Evolutionary conservation across 75 land plant genomes (phyloP).

Genomic region (Cryptomeria japonica): DNA sequence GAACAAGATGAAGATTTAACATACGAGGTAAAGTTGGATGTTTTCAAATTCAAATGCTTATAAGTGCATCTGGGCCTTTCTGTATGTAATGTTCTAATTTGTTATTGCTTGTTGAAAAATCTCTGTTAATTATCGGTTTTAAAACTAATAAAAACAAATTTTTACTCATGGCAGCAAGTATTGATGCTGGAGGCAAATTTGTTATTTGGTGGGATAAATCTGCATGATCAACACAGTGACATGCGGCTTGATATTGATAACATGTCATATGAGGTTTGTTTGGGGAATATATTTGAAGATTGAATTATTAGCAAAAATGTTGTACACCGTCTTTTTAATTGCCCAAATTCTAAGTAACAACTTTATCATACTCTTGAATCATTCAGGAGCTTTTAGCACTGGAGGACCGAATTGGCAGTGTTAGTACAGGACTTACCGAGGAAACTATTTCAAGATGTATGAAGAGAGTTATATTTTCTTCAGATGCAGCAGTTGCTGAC

Average conservation of each 20-base stretch:
- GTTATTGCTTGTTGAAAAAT: neutral
- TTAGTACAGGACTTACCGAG: conserved; percentile 76
- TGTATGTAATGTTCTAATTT: neutral
- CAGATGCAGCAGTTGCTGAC: conserved; percentile 12
- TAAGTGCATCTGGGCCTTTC: neutral
- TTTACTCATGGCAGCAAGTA: conserved; percentile 59
- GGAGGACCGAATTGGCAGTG: conserved; percentile 83
- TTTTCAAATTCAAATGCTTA: neutral
- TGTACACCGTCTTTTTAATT: neutral
- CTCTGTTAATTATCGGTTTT: neutral
- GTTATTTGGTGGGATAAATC: conserved; percentile 53
- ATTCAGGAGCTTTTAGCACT: conserved; percentile 72
- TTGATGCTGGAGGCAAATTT: conserved; percentile 72
- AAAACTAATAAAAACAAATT: conserved; percentile 4
- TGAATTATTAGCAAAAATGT: neutral
- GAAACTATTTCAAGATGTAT: conserved; percentile 58
- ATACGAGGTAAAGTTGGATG: conserved; percentile 44
- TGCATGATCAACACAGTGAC: conserved; percentile 87
- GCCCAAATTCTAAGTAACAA: neutral
- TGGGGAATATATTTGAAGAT: neutral
- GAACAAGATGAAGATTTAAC: conserved; percentile 58
- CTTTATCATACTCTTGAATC: neutral
- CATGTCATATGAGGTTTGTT: conserved; percentile 94
- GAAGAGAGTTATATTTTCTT: conserved; percentile 20
- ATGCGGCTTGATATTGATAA: conserved; percentile 94